Percentiles rank a stretch among this genome's conserved stretches.
Conservation (phyloP, 1,284 basidiomycete genomes). For the Trichosporon coremiiforme region DNA sequence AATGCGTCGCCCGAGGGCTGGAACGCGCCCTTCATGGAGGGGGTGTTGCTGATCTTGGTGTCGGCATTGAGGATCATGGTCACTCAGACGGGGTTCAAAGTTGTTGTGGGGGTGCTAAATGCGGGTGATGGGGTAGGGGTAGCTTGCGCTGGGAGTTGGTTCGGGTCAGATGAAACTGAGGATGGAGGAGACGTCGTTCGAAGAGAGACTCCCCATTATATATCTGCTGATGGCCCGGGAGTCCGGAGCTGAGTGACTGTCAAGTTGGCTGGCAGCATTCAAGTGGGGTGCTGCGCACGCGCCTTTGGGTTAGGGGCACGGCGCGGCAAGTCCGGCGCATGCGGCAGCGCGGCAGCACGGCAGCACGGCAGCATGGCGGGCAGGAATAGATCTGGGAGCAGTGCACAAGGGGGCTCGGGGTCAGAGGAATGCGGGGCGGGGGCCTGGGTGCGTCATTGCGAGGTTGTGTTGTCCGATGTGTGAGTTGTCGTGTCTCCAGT, state of each 20-base stretch:
- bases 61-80: conserved; percentile 16
- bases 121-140: not conserved
- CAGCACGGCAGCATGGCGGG: not conserved
- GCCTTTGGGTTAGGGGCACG: not conserved
- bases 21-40: conserved; percentile 15
- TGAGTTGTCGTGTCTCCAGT: not conserved
- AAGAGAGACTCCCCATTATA: not conserved
- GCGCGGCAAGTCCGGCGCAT: not conserved
- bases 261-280: not conserved
- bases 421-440: not conserved
- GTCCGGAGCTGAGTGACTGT: not conserved
- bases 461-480: no score
- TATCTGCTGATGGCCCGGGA: not conserved
- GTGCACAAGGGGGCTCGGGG: not conserved
- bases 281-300: not conserved
- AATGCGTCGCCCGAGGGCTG: conserved; percentile 13
- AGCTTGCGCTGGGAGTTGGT: conserved; percentile 6
- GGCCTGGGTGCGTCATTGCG: not conserved
- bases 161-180: not conserved
- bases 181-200: not conserved
- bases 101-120: not conserved
- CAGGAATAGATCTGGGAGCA: not conserved
- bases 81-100: conserved; percentile 12
- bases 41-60: conserved; percentile 11
- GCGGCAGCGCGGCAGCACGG: no score